Percentiles rank a stretch among this genome's conserved stretches.
These are phyloP conservation scores for Saccharomyces pastorianus DNA, from an alignment of 1,139 yeast genomes.

Conservation along the genomic window DNA sequence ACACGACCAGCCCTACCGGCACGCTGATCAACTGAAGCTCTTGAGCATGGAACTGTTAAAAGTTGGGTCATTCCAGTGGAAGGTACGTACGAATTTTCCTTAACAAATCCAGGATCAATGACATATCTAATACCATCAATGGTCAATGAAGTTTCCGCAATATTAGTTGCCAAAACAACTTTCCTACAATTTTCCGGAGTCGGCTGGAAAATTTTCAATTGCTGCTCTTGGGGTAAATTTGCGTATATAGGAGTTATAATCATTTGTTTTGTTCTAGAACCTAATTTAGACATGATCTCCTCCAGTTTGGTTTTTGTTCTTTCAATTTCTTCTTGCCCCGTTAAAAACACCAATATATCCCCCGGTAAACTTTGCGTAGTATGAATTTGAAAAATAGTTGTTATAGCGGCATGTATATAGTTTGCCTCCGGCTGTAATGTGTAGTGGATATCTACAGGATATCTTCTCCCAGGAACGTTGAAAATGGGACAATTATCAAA, in stretches of 20 bases:
- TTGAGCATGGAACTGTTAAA: constrained; percentile 77
- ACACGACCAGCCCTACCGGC: constrained; percentile 98
- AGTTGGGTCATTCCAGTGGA: constrained; percentile 83
- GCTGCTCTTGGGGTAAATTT: constrained; percentile 77
- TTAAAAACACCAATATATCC: constrained; percentile 81
- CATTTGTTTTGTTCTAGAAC: constrained; percentile 54
- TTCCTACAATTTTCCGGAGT: constrained; percentile 74
- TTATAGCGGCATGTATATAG: constrained; percentile 79
- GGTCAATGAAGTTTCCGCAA: constrained; percentile 94
- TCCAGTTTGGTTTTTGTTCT: constrained; percentile 61
- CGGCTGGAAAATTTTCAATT: constrained; percentile 71
- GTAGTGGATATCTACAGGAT: constrained; percentile 80
- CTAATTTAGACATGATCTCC: constrained; percentile 59
- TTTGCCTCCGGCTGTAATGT: constrained; percentile 86
- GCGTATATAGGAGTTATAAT: constrained; percentile 87
- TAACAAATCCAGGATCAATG: constrained; percentile 87
- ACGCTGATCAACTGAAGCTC: constrained; percentile 93
- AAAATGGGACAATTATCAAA: constrained; percentile 81
- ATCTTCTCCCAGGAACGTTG: constrained; percentile 81
- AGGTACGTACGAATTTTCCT: constrained; percentile 76
- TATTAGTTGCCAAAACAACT: constrained; percentile 91
- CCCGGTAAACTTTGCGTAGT: constrained; percentile 62
- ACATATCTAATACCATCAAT: constrained; percentile 87
- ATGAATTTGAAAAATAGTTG: constrained; percentile 74
- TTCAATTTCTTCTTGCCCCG: constrained; percentile 95